Evolutionary conservation across 805 yeast species (phyloP).

Genomic region (Scheffersomyces amazonensis): DNA sequence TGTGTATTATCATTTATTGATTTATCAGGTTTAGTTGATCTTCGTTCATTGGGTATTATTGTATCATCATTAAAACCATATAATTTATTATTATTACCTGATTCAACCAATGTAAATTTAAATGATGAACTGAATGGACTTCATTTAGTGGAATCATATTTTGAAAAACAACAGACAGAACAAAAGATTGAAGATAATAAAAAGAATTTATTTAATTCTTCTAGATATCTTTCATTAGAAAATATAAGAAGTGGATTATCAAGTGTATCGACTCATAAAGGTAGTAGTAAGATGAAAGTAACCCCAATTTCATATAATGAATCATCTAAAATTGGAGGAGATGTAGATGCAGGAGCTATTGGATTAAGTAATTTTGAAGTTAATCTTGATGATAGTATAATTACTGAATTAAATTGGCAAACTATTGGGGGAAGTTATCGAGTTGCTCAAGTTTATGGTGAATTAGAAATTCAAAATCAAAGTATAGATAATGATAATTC

Average conservation of each 20-base stretch:
- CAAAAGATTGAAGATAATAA: constrained; percentile 20
- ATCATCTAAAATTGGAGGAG: constrained; percentile 49
- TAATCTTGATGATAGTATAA: constrained; percentile 62
- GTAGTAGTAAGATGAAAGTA: constrained; percentile 25
- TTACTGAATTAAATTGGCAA: constrained; percentile 75
- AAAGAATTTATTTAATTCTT: constrained; percentile 14
- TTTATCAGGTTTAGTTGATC: constrained; percentile 78
- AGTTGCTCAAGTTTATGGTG: constrained; percentile 80
- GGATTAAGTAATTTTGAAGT: constrained; percentile 52
- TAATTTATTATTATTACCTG: constrained; percentile 59
- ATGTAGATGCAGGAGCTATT: constrained; percentile 28
- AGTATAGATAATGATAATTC: constrained; percentile 2
- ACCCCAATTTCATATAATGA: constrained; percentile 34
- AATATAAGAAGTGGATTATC: constrained; percentile 28
- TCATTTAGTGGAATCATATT: constrained; percentile 20
- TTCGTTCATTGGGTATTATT: constrained; percentile 75
- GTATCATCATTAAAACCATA: constrained; percentile 78
- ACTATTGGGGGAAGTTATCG: constrained; percentile 74
- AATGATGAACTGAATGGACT: constrained; percentile 25
- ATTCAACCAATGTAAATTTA: constrained; percentile 24
- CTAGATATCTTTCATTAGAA: constrained; percentile 28
- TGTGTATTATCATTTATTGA: constrained; percentile 80
- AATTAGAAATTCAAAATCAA: constrained; percentile 38
- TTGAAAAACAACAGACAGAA: constrained; percentile 28
- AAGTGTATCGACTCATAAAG: constrained; percentile 6